Evolutionary conservation across 495 filamentous ascomycete species (phyloP), one percentile per base, ranked within the genome.

Genomic region (Lophium mytilinum): DNA sequence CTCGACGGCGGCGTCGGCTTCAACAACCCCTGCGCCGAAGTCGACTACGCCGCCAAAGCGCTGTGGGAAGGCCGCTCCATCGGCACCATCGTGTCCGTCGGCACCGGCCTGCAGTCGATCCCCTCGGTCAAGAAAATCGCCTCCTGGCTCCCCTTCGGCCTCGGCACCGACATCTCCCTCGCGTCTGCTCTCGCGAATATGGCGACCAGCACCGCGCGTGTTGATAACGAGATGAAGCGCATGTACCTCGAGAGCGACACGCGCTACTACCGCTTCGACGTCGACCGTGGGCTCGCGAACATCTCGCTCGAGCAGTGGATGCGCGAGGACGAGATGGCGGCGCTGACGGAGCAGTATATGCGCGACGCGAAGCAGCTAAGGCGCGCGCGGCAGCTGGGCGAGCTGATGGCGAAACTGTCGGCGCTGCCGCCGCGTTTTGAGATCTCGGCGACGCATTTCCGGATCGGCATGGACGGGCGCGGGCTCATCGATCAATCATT

Each of bases 1-100:
- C 50, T 69, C 11, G 66, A 69, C 49, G 66, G 66, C 9, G 64
- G 66, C 33, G 53, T 69, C n/a, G 71, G 71, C 47, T 69, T 64
- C 64, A 69, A 69, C 53, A 67, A 66, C 40, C 66, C 66, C 24
- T 62, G 61, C 50, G 66, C 64, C 15, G 64, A 69, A 51, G 61
- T 69, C 18, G 64, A 64, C 52, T 66, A 67, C 45, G 64, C 61
- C 24, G 66, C 66, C 34, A 66, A 67, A 53, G 55, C 58, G 19
- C 47, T 69, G 9, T 69, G 64, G 64, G 56, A 60, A 50, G 64
- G 61, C 9, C 54, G 66, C 0, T 50, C 55, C 7, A 65, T 69
- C 40, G 64, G 64, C 50, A 51, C 58, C 40, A 65, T 69, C 33
- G 66, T 69, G 14, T 64, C 61, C 30, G 66, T 69, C 33, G 66